Percentiles rank a stretch among this genome's conserved stretches.
Conservation (phyloP, 2,329 filamentous ascomycete genomes). For the Malbranchea zuffiana region DNA sequence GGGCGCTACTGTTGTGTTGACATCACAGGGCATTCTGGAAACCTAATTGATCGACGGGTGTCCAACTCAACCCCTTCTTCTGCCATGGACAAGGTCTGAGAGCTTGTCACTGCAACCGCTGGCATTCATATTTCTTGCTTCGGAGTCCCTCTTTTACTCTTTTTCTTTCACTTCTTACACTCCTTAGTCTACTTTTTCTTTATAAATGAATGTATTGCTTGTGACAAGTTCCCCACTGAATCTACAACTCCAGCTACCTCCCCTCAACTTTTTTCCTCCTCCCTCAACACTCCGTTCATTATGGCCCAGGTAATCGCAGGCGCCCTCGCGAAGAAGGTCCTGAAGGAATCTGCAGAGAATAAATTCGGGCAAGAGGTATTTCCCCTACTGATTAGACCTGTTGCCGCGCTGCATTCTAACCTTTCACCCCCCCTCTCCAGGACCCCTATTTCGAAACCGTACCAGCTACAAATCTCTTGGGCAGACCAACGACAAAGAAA, state of each 20-base stretch:
- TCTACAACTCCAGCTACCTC: neutral
- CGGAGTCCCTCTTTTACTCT: neutral
- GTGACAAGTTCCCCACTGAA: neutral
- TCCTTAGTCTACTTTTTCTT: neutral
- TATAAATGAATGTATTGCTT: neutral
- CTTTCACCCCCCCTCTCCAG: constrained; percentile 37
- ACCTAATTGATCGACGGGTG: too few relatives aligned
- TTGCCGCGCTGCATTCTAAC: neutral
- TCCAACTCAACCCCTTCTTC: too few relatives aligned
- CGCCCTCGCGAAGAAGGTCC: constrained; percentile 25
- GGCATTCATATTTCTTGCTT: neutral
- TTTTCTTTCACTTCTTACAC: neutral
- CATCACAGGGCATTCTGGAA: too few relatives aligned
- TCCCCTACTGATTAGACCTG: neutral
- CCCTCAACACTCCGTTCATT: constrained; percentile 7
- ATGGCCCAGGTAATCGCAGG: constrained; percentile 18
- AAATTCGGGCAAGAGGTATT: constrained; percentile 34
- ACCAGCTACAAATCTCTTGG: constrained; percentile 58
- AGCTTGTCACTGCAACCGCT: too few relatives aligned
- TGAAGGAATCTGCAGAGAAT: constrained; percentile 31
- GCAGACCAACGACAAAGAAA: constrained; percentile 61
- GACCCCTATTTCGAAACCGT: constrained; percentile 85
- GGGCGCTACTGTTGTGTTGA: too few relatives aligned
- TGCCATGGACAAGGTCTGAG: too few relatives aligned
- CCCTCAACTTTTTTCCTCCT: constrained; percentile 13